Evolutionary conservation across 2,329 filamentous ascomycete species (phyloP).

Genomic region (Ophiocordyceps unilateralis): DNA sequence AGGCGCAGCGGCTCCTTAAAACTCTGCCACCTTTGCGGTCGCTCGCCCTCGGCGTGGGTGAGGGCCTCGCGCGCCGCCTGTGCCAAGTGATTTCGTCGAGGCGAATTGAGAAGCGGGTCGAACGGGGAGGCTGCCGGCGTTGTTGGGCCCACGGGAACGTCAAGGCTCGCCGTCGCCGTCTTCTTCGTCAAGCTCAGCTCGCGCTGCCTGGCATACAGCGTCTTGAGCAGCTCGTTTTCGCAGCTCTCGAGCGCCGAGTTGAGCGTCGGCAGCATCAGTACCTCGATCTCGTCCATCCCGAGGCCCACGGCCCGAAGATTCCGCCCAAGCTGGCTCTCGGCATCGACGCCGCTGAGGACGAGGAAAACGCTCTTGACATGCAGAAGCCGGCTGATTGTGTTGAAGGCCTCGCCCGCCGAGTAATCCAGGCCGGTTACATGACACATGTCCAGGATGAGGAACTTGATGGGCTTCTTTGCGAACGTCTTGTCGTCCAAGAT

Average conservation of each 20-base stretch:
- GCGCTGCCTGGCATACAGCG: conserved; percentile 56
- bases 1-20: conserved; percentile 84
- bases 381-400: conserved; percentile 74
- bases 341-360: conserved; percentile 66
- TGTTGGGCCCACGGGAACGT: conserved; percentile 24
- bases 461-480: conserved; percentile 62
- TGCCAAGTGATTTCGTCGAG: conserved; percentile 60
- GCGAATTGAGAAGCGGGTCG: conserved; percentile 49
- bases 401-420: conserved; percentile 89
- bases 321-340: conserved; percentile 57
- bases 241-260: conserved; percentile 89
- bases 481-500: conserved; percentile 76
- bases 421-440: conserved; percentile 91
- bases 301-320: conserved; percentile 74
- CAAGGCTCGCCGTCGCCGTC: conserved; percentile 24
- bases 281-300: conserved; percentile 52
- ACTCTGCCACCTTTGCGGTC: conserved; percentile 56
- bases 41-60: conserved; percentile 42
- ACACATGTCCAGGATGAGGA: conserved; percentile 73
- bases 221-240: conserved; percentile 82
- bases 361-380: conserved; percentile 62
- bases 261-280: conserved; percentile 70
- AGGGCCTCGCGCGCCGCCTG: conserved; percentile 64
- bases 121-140: conserved; percentile 14
- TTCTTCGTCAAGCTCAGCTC: conserved; percentile 30